Percentiles rank a stretch among this genome's conserved stretches.
Evolutionary conservation across 2,329 filamentous ascomycete genomes (phyloP).

Genomic region (Colletotrichum orchidophilum): DNA sequence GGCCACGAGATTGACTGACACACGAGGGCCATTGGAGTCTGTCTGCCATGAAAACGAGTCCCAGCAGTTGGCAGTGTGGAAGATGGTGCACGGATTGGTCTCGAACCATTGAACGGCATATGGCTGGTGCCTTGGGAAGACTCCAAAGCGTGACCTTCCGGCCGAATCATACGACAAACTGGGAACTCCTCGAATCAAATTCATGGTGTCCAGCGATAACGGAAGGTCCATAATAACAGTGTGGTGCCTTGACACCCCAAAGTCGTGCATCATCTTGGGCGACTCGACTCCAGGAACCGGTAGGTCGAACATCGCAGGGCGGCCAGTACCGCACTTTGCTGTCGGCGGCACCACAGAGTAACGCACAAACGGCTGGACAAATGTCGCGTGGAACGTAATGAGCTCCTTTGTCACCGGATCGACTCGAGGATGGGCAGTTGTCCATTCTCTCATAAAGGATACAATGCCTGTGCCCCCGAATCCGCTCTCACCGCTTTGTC

Average conservation of each 20-base stretch:
- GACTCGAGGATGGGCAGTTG: conserved; percentile 74
- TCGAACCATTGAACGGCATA: conserved; percentile 71
- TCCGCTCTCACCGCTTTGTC: conserved; percentile 39
- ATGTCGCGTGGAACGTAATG: conserved; percentile 73
- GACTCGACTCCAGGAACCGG: conserved; percentile 69
- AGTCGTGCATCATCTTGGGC: conserved; percentile 81
- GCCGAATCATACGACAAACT: conserved; percentile 68
- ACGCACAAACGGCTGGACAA: conserved; percentile 71
- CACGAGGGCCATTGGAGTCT: conserved; percentile 32
- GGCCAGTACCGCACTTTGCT: neutral
- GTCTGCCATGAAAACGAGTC: conserved; percentile 50
- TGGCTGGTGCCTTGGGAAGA: conserved; percentile 71
- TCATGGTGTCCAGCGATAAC: conserved; percentile 70
- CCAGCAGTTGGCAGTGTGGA: conserved; percentile 79
- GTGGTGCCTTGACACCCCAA: conserved; percentile 70
- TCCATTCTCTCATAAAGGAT: conserved; percentile 75
- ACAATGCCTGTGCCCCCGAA: conserved; percentile 66
- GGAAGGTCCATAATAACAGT: conserved; percentile 77
- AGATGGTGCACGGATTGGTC: conserved; percentile 74
- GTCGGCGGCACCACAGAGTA: conserved; percentile 61
- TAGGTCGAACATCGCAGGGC: conserved; percentile 54
- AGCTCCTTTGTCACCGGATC: conserved; percentile 72
- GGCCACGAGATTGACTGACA: conserved; percentile 68
- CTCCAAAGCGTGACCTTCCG: conserved; percentile 69
- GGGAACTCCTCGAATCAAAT: conserved; percentile 64